Percentiles rank a stretch among this genome's conserved stretches.
phyloP scores from a whole-genome alignment of 441 rosid genomes.

The Populus hybrid region DNA sequence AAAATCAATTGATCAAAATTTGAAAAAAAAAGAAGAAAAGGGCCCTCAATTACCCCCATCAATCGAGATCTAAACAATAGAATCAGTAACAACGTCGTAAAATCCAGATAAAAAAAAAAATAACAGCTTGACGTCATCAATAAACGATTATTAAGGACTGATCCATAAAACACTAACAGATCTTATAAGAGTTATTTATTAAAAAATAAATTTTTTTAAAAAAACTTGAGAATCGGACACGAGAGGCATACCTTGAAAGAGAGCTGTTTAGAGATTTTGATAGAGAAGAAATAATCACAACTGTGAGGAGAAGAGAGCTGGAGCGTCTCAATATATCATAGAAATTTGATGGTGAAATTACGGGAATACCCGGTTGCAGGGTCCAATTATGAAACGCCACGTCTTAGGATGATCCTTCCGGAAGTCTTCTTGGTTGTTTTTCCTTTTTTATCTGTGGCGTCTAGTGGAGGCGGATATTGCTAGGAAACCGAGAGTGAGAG shows the following conservation, averaged over 20 bases:
- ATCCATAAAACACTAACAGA: no score
- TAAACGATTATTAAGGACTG: no score
- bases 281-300: neutral
- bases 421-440: neutral
- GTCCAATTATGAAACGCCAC: neutral
- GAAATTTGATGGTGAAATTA: neutral
- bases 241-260: neutral
- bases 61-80: neutral
- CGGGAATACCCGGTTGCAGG: neutral
- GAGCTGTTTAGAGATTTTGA: neutral
- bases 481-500: neutral
- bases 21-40: neutral
- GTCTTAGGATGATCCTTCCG: neutral
- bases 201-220: no score
- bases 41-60: neutral
- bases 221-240: no score
- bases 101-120: no score
- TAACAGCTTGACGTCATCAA: no score
- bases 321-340: neutral
- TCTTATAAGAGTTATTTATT: no score
- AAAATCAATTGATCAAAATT: neutral
- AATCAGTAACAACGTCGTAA: neutral
- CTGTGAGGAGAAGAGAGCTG: neutral
- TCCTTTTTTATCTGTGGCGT: no score
- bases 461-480: neutral